Conservation (phyloP, 495 filamentous ascomycete genomes). For the Tuber brumale region DNA sequence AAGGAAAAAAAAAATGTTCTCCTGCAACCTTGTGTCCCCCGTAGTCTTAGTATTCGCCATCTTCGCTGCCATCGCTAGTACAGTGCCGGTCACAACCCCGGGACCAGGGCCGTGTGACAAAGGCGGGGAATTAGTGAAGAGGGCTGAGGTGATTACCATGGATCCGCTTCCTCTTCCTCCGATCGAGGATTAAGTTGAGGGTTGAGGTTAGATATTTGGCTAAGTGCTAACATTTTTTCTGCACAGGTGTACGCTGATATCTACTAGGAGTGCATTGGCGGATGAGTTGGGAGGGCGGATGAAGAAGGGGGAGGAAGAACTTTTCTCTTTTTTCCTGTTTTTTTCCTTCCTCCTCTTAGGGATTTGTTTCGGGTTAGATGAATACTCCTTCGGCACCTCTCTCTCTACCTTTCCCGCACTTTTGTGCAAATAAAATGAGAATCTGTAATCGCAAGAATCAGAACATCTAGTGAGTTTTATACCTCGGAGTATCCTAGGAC, state of each 20-base stretch:
- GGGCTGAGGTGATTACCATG: background rate
- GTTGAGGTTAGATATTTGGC: background rate
- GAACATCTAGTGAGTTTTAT: background rate
- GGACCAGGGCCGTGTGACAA: background rate
- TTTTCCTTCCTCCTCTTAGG: background rate
- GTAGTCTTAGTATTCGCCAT: background rate
- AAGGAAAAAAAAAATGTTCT: background rate
- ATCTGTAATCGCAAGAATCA: background rate
- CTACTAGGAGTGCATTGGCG: background rate
- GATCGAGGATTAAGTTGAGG: background rate
- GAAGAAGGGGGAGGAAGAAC: background rate
- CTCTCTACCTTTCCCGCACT: background rate
- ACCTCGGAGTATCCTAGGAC: background rate
- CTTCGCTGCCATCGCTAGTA: background rate
- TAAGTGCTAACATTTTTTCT: background rate
- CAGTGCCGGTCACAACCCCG: background rate
- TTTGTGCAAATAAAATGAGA: background rate
- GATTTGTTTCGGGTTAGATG: background rate
- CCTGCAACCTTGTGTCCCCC: background rate
- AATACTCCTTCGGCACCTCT: background rate
- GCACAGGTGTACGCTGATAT: background rate
- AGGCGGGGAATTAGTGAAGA: background rate
- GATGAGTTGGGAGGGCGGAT: background rate
- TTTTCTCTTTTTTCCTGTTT: background rate
- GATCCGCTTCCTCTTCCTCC: background rate